phyloP scores from a whole-genome alignment of 148 eudicot species.

The Heliamphora exappendiculata region DNA sequence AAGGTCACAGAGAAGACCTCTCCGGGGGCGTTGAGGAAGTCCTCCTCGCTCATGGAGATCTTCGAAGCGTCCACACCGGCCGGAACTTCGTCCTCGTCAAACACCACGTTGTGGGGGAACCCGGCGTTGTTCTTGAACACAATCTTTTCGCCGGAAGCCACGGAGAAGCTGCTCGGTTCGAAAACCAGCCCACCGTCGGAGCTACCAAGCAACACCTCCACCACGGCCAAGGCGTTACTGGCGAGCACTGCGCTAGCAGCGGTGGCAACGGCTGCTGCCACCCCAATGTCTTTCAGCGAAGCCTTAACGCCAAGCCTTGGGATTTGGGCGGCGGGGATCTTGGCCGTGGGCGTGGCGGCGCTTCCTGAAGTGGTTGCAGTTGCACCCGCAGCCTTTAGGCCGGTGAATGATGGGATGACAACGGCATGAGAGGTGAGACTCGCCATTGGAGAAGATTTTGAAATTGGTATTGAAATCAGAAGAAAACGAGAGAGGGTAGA shows the following conservation, averaged over 20 bases:
- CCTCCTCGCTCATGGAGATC: slow-evolving; percentile 81
- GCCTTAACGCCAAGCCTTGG: slow-evolving; percentile 53
- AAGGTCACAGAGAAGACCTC: slow-evolving; percentile 58
- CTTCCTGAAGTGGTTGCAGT: slow-evolving; percentile 23
- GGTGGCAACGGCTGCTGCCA: slow-evolving; percentile 51
- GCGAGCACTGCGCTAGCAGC: slow-evolving; percentile 63
- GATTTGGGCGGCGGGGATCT: slow-evolving; percentile 12
- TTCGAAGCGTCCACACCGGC: slow-evolving; percentile 55
- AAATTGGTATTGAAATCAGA: neutral
- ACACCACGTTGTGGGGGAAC: slow-evolving; percentile 85
- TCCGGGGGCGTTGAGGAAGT: slow-evolving; percentile 54
- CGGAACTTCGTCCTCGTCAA: slow-evolving; percentile 83
- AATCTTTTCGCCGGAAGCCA: slow-evolving; percentile 68
- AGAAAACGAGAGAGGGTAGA: too few relatives aligned
- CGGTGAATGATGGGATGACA: slow-evolving; percentile 62
- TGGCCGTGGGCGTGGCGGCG: slow-evolving; percentile 20
- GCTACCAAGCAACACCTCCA: slow-evolving; percentile 53
- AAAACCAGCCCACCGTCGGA: slow-evolving; percentile 59
- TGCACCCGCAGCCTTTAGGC: slow-evolving; percentile 43
- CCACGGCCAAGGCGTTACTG: slow-evolving; percentile 68
- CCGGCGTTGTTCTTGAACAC: slow-evolving; percentile 87
- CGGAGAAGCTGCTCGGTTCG: slow-evolving; percentile 38
- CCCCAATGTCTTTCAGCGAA: slow-evolving; percentile 55
- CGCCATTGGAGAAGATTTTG: slow-evolving; percentile 39
- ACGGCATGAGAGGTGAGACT: slow-evolving; percentile 53